A percentile compares a stretch with the other conserved stretches of the same genome.
These are phyloP conservation scores for Chalaropsis ovoidea DNA, from an alignment of 2,329 filamentous ascomycete genomes.

Conservation along the genomic window DNA sequence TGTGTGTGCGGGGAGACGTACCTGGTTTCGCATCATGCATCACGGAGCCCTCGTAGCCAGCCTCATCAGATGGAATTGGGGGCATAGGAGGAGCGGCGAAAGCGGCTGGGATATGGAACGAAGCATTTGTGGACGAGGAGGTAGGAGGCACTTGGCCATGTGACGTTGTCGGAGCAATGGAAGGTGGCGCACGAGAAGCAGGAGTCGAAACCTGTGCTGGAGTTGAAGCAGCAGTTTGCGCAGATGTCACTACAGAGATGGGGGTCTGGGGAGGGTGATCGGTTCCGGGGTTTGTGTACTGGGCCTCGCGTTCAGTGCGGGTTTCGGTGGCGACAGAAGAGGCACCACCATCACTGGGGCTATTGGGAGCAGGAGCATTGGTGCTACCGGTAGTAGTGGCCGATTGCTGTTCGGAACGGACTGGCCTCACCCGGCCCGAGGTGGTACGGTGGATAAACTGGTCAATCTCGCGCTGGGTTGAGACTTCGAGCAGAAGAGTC, in stretches of 20 bases:
- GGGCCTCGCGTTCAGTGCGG: background rate
- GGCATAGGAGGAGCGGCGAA: conserved; percentile 24
- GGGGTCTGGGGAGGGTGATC: conserved; percentile 21
- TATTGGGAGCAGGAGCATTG: background rate
- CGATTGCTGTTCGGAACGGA: conserved; percentile 28
- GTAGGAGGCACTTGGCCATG: conserved; percentile 20
- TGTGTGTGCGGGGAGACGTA: background rate
- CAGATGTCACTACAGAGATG: conserved; percentile 19
- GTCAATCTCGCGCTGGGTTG: conserved; percentile 77
- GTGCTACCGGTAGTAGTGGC: conserved; percentile 12
- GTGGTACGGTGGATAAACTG: conserved; percentile 48
- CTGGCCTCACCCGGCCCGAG: conserved; percentile 32
- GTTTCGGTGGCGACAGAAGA: conserved; percentile 14
- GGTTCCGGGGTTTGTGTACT: background rate
- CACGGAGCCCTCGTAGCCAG: conserved; percentile 38
- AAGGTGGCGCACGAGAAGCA: conserved; percentile 14
- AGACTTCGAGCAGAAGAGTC: conserved; percentile 72
- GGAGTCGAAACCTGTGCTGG: conserved; percentile 20
- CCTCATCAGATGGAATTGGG: conserved; percentile 32
- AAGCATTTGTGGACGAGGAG: conserved; percentile 17
- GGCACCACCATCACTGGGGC: background rate
- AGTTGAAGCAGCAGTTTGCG: conserved; percentile 19
- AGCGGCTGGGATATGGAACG: conserved; percentile 19
- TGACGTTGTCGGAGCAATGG: conserved; percentile 20
- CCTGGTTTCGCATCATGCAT: conserved; percentile 29